Evolutionary conservation across 2,329 filamentous ascomycete species (phyloP).

Genomic region (Alternaria triticimaculans): DNA sequence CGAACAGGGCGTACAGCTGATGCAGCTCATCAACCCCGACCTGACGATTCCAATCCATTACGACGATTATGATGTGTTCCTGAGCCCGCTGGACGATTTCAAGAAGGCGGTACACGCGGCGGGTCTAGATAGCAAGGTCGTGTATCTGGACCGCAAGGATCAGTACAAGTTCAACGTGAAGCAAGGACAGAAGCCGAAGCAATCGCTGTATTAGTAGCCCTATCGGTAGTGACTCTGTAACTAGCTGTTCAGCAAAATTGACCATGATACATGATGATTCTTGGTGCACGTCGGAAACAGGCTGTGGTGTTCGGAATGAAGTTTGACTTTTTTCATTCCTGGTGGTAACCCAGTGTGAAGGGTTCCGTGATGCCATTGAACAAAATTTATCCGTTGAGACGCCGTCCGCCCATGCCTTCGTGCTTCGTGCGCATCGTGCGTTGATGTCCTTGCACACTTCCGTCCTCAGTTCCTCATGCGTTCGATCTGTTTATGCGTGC

Average conservation of each 20-base stretch:
- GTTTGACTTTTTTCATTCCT: conserved; percentile 43
- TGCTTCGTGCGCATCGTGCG: conserved; percentile 22
- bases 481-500: conserved; percentile 43
- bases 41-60: conserved; percentile 62
- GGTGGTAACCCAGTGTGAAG: conserved; percentile 27
- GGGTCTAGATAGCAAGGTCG: conserved; percentile 60
- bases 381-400: conserved; percentile 42
- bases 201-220: conserved; percentile 10
- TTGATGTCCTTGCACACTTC: conserved; percentile 15
- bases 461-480: conserved; percentile 11
- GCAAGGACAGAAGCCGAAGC: conserved; percentile 15
- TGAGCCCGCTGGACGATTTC: conserved; percentile 67
- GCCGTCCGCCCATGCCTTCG: conserved; percentile 37
- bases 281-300: neutral
- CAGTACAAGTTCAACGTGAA: conserved; percentile 62
- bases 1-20: conserved; percentile 65
- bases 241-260: conserved; percentile 4
- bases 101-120: conserved; percentile 61
- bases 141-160: conserved; percentile 67
- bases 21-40: conserved; percentile 65
- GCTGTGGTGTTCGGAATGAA: conserved; percentile 24
- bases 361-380: conserved; percentile 42
- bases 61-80: conserved; percentile 63
- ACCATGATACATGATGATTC: neutral
- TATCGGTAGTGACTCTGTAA: neutral